phyloP scores from a whole-genome alignment of 352 stramenopile genomes.

The Pythium myriotylum region DNA sequence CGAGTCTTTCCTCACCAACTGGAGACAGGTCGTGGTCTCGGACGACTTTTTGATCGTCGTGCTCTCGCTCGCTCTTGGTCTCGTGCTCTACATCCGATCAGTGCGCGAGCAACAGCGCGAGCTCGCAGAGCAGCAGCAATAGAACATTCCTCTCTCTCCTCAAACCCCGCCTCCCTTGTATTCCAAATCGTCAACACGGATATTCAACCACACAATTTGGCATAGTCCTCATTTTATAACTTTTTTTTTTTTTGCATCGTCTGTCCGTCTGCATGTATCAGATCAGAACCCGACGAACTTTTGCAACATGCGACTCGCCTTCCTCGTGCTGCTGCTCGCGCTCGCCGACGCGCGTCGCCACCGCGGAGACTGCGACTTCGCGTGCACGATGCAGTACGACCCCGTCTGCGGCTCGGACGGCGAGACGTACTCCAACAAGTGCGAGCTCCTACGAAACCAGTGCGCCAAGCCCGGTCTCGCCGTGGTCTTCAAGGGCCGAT shows the following conservation, averaged over 20 bases:
- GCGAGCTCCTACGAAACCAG: neutral
- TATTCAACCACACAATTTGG: too few relatives aligned
- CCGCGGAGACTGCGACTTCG: constrained; percentile 9
- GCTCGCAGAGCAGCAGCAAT: constrained; percentile 9
- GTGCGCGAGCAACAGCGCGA: constrained; percentile 48
- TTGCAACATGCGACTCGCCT: too few relatives aligned
- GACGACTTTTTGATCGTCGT: constrained; percentile 71
- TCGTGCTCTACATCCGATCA: constrained; percentile 79
- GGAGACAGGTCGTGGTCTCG: constrained; percentile 43
- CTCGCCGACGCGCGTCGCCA: neutral
- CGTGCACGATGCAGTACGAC: constrained; percentile 34
- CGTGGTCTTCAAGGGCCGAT: neutral
- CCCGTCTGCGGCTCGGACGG: constrained; percentile 23
- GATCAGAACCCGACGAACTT: too few relatives aligned
- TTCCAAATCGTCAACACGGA: too few relatives aligned
- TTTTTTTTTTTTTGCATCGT: too few relatives aligned
- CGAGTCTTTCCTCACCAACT: constrained; percentile 3
- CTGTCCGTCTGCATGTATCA: too few relatives aligned
- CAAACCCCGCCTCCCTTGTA: too few relatives aligned
- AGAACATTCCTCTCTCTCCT: neutral
- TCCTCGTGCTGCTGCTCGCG: neutral
- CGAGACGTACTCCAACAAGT: constrained; percentile 1
- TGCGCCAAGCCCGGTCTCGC: neutral
- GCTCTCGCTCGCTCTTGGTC: constrained; percentile 57
- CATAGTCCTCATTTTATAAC: too few relatives aligned